Base-by-base conservation (phyloP, 1,284 basidiomycete species). In the Marasmius sp. region DNA sequence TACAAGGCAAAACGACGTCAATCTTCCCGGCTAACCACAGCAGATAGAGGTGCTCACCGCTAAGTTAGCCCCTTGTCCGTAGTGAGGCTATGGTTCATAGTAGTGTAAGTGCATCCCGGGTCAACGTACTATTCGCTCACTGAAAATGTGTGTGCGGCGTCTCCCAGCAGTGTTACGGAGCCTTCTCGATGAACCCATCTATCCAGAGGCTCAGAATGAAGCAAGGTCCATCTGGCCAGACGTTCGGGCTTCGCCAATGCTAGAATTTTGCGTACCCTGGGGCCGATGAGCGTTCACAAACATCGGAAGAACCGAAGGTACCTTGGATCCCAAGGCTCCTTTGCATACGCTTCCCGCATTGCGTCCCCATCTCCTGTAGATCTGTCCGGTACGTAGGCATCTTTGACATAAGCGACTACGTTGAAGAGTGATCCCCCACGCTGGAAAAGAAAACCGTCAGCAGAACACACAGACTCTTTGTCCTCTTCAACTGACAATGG, bases 21-120 rank as follows among this genome's bases (percentile, higher is more conserved):
- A 45, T 56, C 11, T 57, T 22, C 50, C 11, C 41, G 18, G 38
- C 20, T 57, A 57, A n/a, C 33, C 11, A n/a, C 52, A 3, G 41
- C 12, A 12, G 16, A 2, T 14, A 37, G 56, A 57, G 50, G 33
- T 43, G 73, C 77, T 71, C 64, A 82, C 80, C 0, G 87, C 87
- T 79, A 89, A 88, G 3, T 87, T 85, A 14, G 86, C 83, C 14
- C 86, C 88, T 70, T 89, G 87, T 0, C 85, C 88, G 47, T 85
- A 82, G 70, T 88, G 88, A 5, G 88, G 88, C 85, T 88, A 65
- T 9, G 57, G 27, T 61, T n/a, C 34, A 14, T 18, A 49, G 36
- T 27, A 61, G 55, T 12, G 12, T 12, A 27, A 47, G 14, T 57
- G 55, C 9, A 20, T 39, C 34, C n/a, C 27, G 11, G 39, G 34